Evolutionary conservation across 1,284 basidiomycete genomes (phyloP).

Genomic region (Sanghuangporus weigelae): DNA sequence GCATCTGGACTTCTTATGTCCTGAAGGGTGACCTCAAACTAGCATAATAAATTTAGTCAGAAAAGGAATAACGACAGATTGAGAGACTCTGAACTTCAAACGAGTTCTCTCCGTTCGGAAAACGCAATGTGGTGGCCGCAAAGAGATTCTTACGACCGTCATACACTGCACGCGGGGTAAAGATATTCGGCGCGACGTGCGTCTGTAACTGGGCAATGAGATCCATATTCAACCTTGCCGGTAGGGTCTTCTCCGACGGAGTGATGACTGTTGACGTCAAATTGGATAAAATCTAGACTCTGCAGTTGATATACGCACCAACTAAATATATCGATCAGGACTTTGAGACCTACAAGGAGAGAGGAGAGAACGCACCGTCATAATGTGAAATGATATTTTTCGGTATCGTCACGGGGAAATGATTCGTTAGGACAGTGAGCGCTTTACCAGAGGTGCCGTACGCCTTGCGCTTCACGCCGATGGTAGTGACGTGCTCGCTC

Average conservation of each 20-base stretch:
- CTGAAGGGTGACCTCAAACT: slow-evolving; percentile 59
- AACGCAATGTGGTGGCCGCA: slow-evolving; percentile 47
- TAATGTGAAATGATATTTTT: slow-evolving; percentile 65
- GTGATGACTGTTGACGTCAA: slow-evolving; percentile 44
- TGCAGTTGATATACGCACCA: slow-evolving; percentile 38
- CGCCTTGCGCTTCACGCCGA: slow-evolving; percentile 61
- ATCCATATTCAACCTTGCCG: slow-evolving; percentile 60
- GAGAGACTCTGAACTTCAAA: slow-evolving; percentile 16
- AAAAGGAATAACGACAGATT: not conserved
- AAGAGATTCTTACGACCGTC: slow-evolving; percentile 79
- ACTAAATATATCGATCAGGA: slow-evolving; percentile 34
- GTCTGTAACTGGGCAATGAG: slow-evolving; percentile 58
- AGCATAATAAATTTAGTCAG: slow-evolving; percentile 2
- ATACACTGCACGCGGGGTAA: slow-evolving; percentile 62
- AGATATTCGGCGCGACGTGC: slow-evolving; percentile 48
- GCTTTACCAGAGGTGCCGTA: slow-evolving; percentile 52
- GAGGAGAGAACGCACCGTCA: slow-evolving; percentile 46
- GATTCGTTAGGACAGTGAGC: slow-evolving; percentile 57
- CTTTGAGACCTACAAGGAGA: slow-evolving; percentile 7
- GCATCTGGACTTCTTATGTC: slow-evolving; percentile 26
- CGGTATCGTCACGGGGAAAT: slow-evolving; percentile 55
- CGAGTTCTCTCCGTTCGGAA: slow-evolving; percentile 46
- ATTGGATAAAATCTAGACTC: slow-evolving; percentile 13
- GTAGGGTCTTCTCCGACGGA: slow-evolving; percentile 60
- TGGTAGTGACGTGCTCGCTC: slow-evolving; percentile 40